Base-by-base conservation (phyloP, 1,139 yeast species). In the Suhomyces yuchorum region DNA sequence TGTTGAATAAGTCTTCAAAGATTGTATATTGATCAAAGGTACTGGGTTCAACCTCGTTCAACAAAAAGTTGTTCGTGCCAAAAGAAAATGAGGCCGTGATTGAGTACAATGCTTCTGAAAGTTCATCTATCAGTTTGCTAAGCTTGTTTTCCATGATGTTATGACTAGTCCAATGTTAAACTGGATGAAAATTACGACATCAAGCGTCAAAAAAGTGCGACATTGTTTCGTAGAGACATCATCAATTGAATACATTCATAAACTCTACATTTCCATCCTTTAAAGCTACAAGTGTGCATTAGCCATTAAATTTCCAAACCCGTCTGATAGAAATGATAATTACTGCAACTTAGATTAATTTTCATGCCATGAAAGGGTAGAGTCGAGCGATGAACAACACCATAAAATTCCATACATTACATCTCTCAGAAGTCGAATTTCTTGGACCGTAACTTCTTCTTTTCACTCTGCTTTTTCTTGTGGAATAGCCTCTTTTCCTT, bases 391-490 rank as follows among this genome's bases (percentile, higher is more conserved):
- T n/a, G n/a, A n/a, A n/a, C n/a, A n/a, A n/a, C n/a, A n/a, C n/a
- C n/a, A n/a, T n/a, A n/a, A n/a, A n/a, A n/a, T n/a, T n/a, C n/a
- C n/a, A n/a, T n/a, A n/a, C n/a, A n/a, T n/a, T n/a, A n/a, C n/a
- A n/a, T n/a, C n/a, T n/a, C n/a, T 19, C 19, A 43, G 24, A 43
- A 43, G 47, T 73, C 77, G 52, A 75, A 68, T 42, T 64, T 66
- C 61, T 69, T 72, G 3, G 71, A 65, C 33, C 91, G 62, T 22
- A 67, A 59, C 53, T 74, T 74, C 66, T 84, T 85, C 68, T 81
- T 85, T 19, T 78, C 79, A 22, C 85, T 72, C 3, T 68, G 70
- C 39, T 67, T 60, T 65, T 80, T 80, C 65, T 88, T 88, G 15
- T 67, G 62, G 46, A 68, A 67, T 35, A 84, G 61, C 42, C 90